phyloP scores from a whole-genome alignment of 2,329 filamentous ascomycete species.

The Didymella arachidicola region DNA sequence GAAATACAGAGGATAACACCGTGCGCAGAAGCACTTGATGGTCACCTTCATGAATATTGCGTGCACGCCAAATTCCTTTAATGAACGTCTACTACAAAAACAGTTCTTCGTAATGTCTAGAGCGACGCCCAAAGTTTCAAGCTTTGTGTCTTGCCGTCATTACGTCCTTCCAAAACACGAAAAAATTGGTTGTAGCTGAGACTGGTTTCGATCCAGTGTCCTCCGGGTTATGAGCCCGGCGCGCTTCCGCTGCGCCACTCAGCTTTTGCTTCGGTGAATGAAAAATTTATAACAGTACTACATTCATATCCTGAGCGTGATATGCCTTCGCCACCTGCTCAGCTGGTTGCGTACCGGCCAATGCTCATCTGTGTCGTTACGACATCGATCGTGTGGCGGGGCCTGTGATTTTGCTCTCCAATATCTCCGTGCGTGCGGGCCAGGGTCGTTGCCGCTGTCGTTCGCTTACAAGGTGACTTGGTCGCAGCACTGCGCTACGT shows the following conservation, averaged over 20 bases:
- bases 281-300: background rate
- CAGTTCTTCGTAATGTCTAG: too few relatives aligned
- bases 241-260: constrained; percentile 50
- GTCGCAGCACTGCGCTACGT: background rate
- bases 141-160: too few relatives aligned
- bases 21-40: too few relatives aligned
- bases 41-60: too few relatives aligned
- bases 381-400: background rate
- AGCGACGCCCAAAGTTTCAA: too few relatives aligned
- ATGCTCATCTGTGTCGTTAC: too few relatives aligned
- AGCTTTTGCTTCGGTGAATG: constrained; percentile 29
- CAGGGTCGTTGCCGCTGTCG: background rate
- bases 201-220: constrained; percentile 42
- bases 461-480: background rate
- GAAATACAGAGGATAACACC: too few relatives aligned
- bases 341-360: too few relatives aligned
- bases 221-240: constrained; percentile 51
- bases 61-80: too few relatives aligned
- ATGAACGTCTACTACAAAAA: too few relatives aligned
- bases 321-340: too few relatives aligned
- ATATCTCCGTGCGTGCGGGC: background rate
- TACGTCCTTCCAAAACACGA: background rate
- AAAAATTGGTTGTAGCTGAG: constrained; percentile 27
- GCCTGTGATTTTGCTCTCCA: background rate
- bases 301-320: too few relatives aligned